Conservation (phyloP, 805 yeast genomes). For the Candida piceae region DNA sequence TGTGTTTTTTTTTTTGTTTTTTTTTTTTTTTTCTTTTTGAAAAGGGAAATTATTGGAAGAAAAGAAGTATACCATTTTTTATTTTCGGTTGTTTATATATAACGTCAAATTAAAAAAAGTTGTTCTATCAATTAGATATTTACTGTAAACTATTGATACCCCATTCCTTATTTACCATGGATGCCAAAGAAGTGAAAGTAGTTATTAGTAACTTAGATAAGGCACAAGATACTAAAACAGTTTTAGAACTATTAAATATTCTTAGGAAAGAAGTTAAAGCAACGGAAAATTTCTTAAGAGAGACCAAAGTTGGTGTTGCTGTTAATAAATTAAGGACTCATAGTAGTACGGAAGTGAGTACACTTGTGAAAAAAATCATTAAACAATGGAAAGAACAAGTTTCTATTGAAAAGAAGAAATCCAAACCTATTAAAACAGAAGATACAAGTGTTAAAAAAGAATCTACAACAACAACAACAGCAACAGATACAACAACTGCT, state of each 20-base stretch:
- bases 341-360: constrained; percentile 59
- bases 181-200: constrained; percentile 65
- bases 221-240: constrained; percentile 57
- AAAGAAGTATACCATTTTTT: no score
- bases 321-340: constrained; percentile 82
- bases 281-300: constrained; percentile 78
- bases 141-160: no score
- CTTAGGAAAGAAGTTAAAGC: constrained; percentile 74
- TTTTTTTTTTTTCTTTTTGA: no score
- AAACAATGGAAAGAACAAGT: constrained; percentile 88
- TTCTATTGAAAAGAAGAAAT: constrained; percentile 49
- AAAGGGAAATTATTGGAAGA: no score
- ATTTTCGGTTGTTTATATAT: no score
- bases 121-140: no score
- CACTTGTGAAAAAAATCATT: constrained; percentile 76
- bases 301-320: constrained; percentile 95
- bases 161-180: constrained; percentile 37
- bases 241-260: constrained; percentile 58
- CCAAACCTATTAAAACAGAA: constrained; percentile 6
- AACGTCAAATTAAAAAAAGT: no score
- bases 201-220: constrained; percentile 72
- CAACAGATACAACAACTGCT: constrained; percentile 1
- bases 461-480: not conserved
- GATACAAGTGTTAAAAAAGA: not conserved
- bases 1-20: no score